phyloP scores from a whole-genome alignment of 78 protist genomes.

The Isochrysis galbana region DNA sequence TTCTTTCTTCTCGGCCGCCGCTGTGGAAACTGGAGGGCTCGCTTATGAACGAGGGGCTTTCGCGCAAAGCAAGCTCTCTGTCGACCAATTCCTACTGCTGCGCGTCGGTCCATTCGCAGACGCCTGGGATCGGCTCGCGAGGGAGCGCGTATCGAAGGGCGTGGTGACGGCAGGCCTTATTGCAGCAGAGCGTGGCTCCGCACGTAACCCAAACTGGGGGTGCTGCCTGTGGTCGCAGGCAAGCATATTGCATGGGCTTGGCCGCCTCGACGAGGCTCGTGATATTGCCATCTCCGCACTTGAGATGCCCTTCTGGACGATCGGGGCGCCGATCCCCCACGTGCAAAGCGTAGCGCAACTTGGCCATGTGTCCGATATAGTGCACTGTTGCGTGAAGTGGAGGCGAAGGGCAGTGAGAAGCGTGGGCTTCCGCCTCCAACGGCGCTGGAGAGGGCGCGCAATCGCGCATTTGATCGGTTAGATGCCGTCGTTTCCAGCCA shows the following conservation, averaged over 20 bases:
- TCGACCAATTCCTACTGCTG: slow-evolving; percentile 13
- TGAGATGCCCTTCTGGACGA: not conserved
- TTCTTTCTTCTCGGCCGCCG: not conserved
- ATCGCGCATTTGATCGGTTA: not conserved
- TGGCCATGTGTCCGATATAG: not conserved
- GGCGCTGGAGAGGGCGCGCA: not conserved
- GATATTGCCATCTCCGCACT: not conserved
- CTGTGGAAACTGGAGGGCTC: not conserved
- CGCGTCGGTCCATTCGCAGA: not conserved
- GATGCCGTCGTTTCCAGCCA: not conserved
- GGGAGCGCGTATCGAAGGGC: not conserved
- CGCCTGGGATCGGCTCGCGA: not conserved
- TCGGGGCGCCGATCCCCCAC: not conserved
- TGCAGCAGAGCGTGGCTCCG: not conserved
- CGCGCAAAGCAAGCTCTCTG: not conserved
- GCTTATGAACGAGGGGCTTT: not conserved
- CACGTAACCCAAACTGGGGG: not conserved
- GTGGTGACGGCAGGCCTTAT: not conserved
- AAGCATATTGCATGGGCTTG: not conserved
- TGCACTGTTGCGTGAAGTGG: not conserved
- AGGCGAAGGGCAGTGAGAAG: not conserved
- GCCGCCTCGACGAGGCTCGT: not conserved
- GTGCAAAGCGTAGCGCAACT: not conserved
- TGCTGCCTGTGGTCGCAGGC: not conserved
- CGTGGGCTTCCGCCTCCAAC: not conserved